Conservation (phyloP, 345 rosid genomes). For the Erucastrum elatum region DNA sequence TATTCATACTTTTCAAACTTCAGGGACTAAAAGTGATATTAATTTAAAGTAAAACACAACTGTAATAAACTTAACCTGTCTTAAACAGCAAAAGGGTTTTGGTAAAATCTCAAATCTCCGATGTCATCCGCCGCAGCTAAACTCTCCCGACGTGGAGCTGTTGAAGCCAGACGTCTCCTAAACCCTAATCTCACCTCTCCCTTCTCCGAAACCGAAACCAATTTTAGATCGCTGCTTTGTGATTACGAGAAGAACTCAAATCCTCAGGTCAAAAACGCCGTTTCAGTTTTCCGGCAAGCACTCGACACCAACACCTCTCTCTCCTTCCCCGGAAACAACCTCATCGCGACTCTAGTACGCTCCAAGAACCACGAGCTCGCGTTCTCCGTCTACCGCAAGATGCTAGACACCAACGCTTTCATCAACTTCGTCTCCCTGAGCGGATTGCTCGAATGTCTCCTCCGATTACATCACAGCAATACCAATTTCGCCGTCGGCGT, state of each 20-base stretch:
- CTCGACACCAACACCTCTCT: slow-evolving; percentile 42
- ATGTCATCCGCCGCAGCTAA: slow-evolving; percentile 22
- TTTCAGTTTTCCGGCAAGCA: slow-evolving; percentile 46
- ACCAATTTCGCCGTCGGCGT: slow-evolving; percentile 49
- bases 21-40: not conserved
- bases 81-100: not conserved
- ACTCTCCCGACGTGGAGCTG: slow-evolving; percentile 11
- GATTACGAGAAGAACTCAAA: slow-evolving; percentile 40
- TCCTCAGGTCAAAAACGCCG: slow-evolving; percentile 40
- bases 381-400: slow-evolving; percentile 47
- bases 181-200: slow-evolving; percentile 16
- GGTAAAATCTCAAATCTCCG: not conserved
- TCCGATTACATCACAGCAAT: slow-evolving; percentile 33
- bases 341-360: slow-evolving; percentile 52
- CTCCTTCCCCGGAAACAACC: slow-evolving; percentile 45
- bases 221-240: slow-evolving; percentile 43
- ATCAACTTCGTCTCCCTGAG: slow-evolving; percentile 52
- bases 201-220: slow-evolving; percentile 40
- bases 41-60: not conserved
- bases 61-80: not conserved
- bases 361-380: slow-evolving; percentile 53
- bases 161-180: slow-evolving; percentile 5
- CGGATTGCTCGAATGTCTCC: slow-evolving; percentile 56
- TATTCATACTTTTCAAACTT: not conserved
- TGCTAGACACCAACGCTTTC: slow-evolving; percentile 41